Conservation (phyloP, 2,329 filamentous ascomycete genomes). For the Hypoxylon sp. region DNA sequence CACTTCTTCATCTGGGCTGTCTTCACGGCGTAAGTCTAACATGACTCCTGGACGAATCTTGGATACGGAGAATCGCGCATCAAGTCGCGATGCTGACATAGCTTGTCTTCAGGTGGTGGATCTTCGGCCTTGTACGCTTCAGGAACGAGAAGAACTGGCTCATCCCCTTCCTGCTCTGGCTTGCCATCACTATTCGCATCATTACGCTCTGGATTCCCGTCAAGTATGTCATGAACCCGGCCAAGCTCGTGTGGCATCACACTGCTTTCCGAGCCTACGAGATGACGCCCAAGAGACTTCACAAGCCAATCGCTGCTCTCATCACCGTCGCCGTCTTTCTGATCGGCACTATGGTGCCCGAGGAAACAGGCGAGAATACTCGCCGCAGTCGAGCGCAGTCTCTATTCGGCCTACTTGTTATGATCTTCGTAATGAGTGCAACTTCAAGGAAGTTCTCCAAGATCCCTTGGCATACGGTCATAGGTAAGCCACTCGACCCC, state of each 20-base stretch:
- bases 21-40: conserved; percentile 47
- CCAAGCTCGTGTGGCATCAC: conserved; percentile 72
- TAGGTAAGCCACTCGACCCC: conserved; percentile 53
- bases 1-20: conserved; percentile 54
- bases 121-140: conserved; percentile 66
- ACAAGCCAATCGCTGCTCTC: conserved; percentile 67
- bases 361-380: conserved; percentile 77
- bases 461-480: conserved; percentile 80
- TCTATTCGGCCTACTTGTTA: conserved; percentile 77
- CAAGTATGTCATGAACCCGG: conserved; percentile 69
- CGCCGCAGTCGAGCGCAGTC: conserved; percentile 81
- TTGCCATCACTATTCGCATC: conserved; percentile 76
- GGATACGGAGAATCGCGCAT: conserved; percentile 1
- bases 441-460: conserved; percentile 74
- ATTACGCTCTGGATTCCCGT: conserved; percentile 77
- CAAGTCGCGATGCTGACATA: conserved; percentile 28
- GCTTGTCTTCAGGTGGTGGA: conserved; percentile 50
- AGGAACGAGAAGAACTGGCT: conserved; percentile 77
- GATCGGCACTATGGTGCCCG: conserved; percentile 78
- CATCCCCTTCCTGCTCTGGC: conserved; percentile 82
- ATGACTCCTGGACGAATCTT: conserved; percentile 7
- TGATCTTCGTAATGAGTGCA: conserved; percentile 70
- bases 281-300: conserved; percentile 71
- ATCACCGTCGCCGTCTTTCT: conserved; percentile 76
- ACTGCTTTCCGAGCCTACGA: conserved; percentile 66